phyloP scores from a whole-genome alignment of 2,329 filamentous ascomycete genomes.

The Knoxdaviesia proteae region DNA sequence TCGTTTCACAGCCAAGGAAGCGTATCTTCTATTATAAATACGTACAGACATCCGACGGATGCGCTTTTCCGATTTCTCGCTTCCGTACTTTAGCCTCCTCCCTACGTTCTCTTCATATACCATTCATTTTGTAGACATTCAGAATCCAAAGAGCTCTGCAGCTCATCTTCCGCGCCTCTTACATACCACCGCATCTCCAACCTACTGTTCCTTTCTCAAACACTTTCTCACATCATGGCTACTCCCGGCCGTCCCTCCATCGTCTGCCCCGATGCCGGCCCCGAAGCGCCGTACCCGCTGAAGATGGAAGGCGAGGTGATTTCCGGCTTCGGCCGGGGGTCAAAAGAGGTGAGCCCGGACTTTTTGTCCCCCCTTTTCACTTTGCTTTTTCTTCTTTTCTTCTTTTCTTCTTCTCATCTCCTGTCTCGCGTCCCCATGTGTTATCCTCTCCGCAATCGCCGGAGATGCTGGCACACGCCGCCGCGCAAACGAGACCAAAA shows the following conservation, averaged over 20 bases:
- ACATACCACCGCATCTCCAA: too few relatives aligned
- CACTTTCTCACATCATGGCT: conserved; percentile 9
- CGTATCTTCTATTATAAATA: too few relatives aligned
- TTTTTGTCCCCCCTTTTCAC: too few relatives aligned
- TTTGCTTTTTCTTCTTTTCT: neutral
- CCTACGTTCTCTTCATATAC: too few relatives aligned
- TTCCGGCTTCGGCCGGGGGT: conserved; percentile 81
- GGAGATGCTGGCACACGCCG: neutral
- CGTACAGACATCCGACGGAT: too few relatives aligned
- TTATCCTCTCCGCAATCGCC: neutral
- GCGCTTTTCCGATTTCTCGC: too few relatives aligned
- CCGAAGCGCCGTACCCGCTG: conserved; percentile 61
- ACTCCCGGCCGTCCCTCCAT: conserved; percentile 35
- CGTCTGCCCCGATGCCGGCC: conserved; percentile 53
- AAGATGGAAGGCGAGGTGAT: conserved; percentile 73
- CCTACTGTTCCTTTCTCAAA: too few relatives aligned
- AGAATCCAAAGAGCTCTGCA: too few relatives aligned
- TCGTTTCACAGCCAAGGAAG: too few relatives aligned
- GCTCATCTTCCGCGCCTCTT: too few relatives aligned
- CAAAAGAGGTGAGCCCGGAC: conserved; percentile 52
- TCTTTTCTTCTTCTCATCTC: neutral
- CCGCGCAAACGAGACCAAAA: neutral
- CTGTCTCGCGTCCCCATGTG: neutral
- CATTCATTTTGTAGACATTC: too few relatives aligned
- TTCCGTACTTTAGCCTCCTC: too few relatives aligned